Conservation (phyloP, 768 basidiomycete genomes). For the Tephrocybe sp. region DNA sequence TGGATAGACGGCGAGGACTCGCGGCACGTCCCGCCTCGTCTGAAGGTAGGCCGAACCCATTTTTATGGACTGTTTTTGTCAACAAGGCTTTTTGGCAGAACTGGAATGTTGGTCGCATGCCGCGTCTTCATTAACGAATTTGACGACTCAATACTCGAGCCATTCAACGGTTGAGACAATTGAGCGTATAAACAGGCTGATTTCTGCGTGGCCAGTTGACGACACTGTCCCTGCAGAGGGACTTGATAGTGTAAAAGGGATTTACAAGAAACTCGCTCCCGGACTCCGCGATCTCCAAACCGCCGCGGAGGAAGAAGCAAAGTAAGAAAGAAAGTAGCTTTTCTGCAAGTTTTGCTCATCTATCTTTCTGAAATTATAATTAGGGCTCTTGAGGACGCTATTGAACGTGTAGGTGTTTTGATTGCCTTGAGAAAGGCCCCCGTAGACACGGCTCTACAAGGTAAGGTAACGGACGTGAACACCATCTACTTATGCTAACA, state of each 20-base stretch:
- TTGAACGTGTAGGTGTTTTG: conserved; percentile 67
- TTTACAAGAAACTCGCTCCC: conserved; percentile 57
- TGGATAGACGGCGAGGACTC: conserved; percentile 67
- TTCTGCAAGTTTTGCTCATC: background rate
- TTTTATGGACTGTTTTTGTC: conserved; percentile 9
- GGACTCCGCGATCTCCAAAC: conserved; percentile 63
- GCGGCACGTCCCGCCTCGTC: conserved; percentile 66
- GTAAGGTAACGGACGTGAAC: conserved; percentile 38
- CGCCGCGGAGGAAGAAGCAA: conserved; percentile 58
- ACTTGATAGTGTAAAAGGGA: conserved; percentile 57
- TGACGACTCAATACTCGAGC: conserved; percentile 54
- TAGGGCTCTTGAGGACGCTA: conserved; percentile 69
- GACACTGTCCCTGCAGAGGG: conserved; percentile 68
- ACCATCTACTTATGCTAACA: background rate
- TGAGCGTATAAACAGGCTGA: conserved; percentile 69
- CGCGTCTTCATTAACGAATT: conserved; percentile 49
- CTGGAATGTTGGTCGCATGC: conserved; percentile 76
- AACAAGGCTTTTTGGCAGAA: conserved; percentile 41
- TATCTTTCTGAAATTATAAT: conserved; percentile 5
- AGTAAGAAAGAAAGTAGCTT: conserved; percentile 38
- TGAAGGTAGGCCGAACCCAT: conserved; percentile 55
- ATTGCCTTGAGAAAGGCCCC: conserved; percentile 74
- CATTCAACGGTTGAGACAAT: conserved; percentile 54
- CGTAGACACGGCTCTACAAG: conserved; percentile 49
- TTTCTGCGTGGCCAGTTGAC: conserved; percentile 69